Evolutionary conservation across 306 rosid genomes (phyloP).

Genomic region (Cucumis hystrix): DNA sequence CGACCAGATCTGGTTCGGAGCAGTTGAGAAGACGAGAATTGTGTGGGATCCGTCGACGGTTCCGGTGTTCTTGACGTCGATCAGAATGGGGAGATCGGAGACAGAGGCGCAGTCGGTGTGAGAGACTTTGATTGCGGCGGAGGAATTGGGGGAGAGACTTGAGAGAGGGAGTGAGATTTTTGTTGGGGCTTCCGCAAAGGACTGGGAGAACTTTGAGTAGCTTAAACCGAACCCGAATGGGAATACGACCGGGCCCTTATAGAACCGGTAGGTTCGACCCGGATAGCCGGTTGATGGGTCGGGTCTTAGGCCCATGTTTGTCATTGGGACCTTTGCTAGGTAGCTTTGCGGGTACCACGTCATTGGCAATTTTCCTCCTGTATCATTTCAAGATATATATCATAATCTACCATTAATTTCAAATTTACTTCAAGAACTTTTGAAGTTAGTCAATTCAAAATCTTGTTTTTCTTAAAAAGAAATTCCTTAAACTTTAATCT

Average conservation of each 20-base stretch:
- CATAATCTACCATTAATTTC: too few relatives aligned
- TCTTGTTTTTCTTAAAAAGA: too few relatives aligned
- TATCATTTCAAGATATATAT: neutral
- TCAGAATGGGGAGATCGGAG: constrained; percentile 15
- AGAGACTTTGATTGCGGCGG: constrained; percentile 24
- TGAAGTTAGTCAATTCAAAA: too few relatives aligned
- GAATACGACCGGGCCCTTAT: constrained; percentile 77
- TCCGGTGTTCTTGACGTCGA: constrained; percentile 57
- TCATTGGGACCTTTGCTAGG: constrained; percentile 55
- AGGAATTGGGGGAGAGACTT: constrained; percentile 25
- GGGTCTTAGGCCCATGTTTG: constrained; percentile 63
- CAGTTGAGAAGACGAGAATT: constrained; percentile 38
- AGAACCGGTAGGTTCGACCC: constrained; percentile 83
- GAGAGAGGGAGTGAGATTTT: constrained; percentile 19
- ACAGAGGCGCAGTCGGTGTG: constrained; percentile 35
- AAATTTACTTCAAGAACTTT: too few relatives aligned
- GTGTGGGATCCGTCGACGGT: constrained; percentile 61
- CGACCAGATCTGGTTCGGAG: constrained; percentile 36
- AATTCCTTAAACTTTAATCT: too few relatives aligned
- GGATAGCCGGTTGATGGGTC: constrained; percentile 62
- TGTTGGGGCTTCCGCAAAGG: constrained; percentile 33
- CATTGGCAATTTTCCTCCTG: constrained; percentile 50
- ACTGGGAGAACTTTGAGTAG: constrained; percentile 44
- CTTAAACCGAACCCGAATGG: constrained; percentile 76
- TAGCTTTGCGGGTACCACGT: constrained; percentile 88